Percentiles rank a stretch among this genome's conserved stretches.
phyloP scores from a whole-genome alignment of 2,329 filamentous ascomycete genomes.

The Penicillium sp. region DNA sequence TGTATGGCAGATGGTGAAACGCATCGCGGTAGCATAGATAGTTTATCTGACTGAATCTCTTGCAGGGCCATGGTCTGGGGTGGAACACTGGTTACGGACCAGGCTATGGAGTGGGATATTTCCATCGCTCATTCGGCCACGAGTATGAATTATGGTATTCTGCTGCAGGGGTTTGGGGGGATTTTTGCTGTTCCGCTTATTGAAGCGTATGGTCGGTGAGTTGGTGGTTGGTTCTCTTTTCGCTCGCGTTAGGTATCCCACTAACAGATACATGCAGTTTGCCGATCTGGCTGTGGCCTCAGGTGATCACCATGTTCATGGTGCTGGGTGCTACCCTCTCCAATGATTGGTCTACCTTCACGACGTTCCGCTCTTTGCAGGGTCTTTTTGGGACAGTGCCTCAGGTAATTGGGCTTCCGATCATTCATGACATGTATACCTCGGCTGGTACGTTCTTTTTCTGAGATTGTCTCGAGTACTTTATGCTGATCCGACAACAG shows the following conservation, averaged over 20 bases:
- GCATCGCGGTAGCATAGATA: background rate
- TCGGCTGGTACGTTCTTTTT: constrained; percentile 15
- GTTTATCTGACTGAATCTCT: background rate
- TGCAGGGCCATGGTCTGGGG: constrained; percentile 35
- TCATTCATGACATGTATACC: constrained; percentile 35
- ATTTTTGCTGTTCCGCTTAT: constrained; percentile 34
- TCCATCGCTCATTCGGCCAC: constrained; percentile 28
- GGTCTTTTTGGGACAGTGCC: constrained; percentile 34
- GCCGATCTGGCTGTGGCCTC: constrained; percentile 38
- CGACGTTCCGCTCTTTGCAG: constrained; percentile 32
- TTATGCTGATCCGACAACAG: constrained; percentile 8
- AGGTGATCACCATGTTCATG: constrained; percentile 33
- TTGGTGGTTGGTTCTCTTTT: constrained; percentile 14
- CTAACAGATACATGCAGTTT: constrained; percentile 21
- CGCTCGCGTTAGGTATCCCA: background rate
- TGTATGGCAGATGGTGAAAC: background rate
- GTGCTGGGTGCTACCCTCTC: constrained; percentile 36
- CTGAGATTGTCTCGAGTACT: background rate
- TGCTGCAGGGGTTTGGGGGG: constrained; percentile 34
- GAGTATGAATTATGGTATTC: constrained; percentile 35
- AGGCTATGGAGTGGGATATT: constrained; percentile 31
- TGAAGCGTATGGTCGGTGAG: constrained; percentile 35
- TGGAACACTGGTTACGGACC: constrained; percentile 33
- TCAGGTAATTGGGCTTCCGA: constrained; percentile 34
- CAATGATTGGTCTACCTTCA: constrained; percentile 34